Evolutionary conservation across 2,329 filamentous ascomycete genomes (phyloP), one percentile per base, ranked within the genome.

Genomic region (Penicillium palitans): DNA sequence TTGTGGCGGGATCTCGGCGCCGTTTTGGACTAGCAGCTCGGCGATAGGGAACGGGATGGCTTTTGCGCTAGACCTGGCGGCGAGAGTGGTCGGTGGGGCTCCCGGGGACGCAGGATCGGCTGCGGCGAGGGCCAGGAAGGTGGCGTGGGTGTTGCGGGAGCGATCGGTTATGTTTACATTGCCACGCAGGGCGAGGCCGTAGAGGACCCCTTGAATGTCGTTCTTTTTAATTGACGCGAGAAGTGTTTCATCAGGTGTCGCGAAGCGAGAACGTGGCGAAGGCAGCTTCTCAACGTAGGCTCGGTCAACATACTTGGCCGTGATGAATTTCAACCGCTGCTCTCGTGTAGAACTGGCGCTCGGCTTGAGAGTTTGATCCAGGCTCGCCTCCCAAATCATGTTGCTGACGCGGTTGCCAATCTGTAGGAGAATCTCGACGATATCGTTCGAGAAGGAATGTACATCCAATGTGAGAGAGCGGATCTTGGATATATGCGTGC

Each of bases 401-500:
- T 99, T 99, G 68, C 93, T 95, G 52, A 97, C 87, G 51, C 93
- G 87, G 73, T 99, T 99, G 61, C 96, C 96, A 62, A 99, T 87
- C 58, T 93, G 87, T 58, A 97, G 81, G 42, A 99, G 83, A 48
- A 99, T 84, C 72, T 99, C 96, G 73, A 99, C 90, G 72, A 98
- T 96, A 80, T 99, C 96, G 67, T 90, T 89, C 4, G 95, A 98
- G 74, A 99, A 99, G 0, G 93, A 97, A 54, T 90, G 93, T 65
- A 96, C 96, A 72, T 99, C 95, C 42, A 99, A 83, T 0, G 95
- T 99, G 42, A 99, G 83, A 13, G 95, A 98, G 54, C 95, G 90
- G 41, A 99, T 87, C 78, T 99, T 99, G 75, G 92, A 96, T 71
- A 99, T 97, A 74, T 99, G 95, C 2, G 95, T 99, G 13, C 95